Evolutionary conservation across 148 eudicot genomes (phyloP).

Genomic region (Vaccinium corymbosum): DNA sequence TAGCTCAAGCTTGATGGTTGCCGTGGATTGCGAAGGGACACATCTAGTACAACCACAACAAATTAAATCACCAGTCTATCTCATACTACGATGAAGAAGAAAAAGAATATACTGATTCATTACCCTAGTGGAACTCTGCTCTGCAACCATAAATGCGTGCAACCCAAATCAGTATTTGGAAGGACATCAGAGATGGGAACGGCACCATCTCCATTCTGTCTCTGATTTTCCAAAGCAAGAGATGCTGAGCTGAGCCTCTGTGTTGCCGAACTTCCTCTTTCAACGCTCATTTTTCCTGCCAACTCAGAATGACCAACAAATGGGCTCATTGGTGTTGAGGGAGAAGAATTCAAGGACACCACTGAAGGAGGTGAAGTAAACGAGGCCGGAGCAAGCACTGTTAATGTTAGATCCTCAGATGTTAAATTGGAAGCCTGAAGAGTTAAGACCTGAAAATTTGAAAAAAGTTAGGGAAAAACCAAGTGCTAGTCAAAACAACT

Average conservation of each 20-base stretch:
- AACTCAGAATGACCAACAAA: conserved; percentile 34
- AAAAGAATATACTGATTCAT: conserved; percentile 11
- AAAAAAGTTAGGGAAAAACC: conserved; percentile 22
- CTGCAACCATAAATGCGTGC: conserved; percentile 94
- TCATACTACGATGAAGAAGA: conserved; percentile 10
- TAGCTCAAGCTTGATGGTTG: conserved; percentile 90
- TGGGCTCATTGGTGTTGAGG: conserved; percentile 59
- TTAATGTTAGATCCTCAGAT: conserved; percentile 73
- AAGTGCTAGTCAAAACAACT: background rate
- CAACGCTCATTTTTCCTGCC: conserved; percentile 15
- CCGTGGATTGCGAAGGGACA: conserved; percentile 84
- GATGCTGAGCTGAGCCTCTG: conserved; percentile 37
- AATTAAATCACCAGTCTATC: background rate
- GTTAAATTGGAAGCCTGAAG: conserved; percentile 98
- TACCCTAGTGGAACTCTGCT: conserved; percentile 98
- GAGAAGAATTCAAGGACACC: conserved; percentile 64
- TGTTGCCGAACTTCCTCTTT: conserved; percentile 25
- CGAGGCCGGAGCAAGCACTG: conserved; percentile 92
- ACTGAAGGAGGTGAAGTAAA: conserved; percentile 76
- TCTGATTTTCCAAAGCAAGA: conserved; percentile 28
- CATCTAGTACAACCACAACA: conserved; percentile 48
- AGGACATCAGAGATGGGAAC: conserved; percentile 54
- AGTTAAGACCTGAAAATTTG: conserved; percentile 67
- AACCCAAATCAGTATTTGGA: conserved; percentile 67
- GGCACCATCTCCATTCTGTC: conserved; percentile 27